Evolutionary conservation across 495 filamentous ascomycete genomes (phyloP).

Genomic region (Talaromyces adpressus): DNA sequence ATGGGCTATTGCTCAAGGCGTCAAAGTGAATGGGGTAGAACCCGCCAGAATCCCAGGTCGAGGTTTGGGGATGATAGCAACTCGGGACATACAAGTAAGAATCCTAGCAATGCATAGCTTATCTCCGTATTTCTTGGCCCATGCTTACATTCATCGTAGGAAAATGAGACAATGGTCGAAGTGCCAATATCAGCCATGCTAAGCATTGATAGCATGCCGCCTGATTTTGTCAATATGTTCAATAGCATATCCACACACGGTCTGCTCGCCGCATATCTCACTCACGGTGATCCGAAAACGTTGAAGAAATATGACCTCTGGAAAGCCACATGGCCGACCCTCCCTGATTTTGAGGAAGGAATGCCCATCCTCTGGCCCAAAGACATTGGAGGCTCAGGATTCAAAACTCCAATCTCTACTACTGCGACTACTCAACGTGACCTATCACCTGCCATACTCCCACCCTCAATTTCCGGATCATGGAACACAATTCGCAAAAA

Average conservation of each 20-base stretch:
- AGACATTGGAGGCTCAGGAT: constrained; percentile 19
- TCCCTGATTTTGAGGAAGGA: constrained; percentile 47
- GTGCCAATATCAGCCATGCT: constrained; percentile 60
- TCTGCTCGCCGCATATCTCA: constrained; percentile 62
- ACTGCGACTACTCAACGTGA: neutral
- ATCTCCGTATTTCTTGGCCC: neutral
- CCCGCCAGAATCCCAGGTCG: constrained; percentile 55
- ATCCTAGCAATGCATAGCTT: constrained; percentile 16
- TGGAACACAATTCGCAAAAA: constrained; percentile 26
- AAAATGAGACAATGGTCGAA: constrained; percentile 35
- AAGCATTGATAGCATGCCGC: constrained; percentile 51
- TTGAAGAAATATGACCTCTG: constrained; percentile 43
- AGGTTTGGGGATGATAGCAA: constrained; percentile 70
- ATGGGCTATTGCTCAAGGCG: constrained; percentile 55
- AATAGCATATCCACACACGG: constrained; percentile 57
- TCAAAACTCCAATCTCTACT: neutral
- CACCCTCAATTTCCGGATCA: constrained; percentile 33
- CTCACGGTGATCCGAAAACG: constrained; percentile 33
- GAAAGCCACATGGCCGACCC: constrained; percentile 61
- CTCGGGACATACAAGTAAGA: constrained; percentile 53
- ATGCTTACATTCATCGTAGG: neutral
- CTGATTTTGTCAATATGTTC: constrained; percentile 30
- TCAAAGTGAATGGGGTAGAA: constrained; percentile 52
- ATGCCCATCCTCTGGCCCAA: constrained; percentile 67
- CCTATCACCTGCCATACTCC: constrained; percentile 18